phyloP scores from a whole-genome alignment of 1,284 basidiomycete species.

The Cryptococcus sp. region DNA sequence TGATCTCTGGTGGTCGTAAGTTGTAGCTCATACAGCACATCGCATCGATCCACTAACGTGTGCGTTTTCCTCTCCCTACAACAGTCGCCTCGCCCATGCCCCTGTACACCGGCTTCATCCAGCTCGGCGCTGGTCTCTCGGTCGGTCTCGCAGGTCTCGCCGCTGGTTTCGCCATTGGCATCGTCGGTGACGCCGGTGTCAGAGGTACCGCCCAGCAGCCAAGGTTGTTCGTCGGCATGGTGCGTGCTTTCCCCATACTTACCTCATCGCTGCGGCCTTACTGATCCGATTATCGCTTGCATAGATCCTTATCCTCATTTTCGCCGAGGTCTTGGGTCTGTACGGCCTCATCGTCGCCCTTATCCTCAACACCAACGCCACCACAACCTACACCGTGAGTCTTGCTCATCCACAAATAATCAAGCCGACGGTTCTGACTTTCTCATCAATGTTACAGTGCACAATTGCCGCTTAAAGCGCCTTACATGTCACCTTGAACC shows the following conservation, averaged over 20 bases:
- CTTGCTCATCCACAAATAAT: not conserved
- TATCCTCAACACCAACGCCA: constrained; percentile 59
- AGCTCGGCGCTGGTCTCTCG: constrained; percentile 84
- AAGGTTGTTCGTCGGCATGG: constrained; percentile 77
- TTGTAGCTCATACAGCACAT: constrained; percentile 27
- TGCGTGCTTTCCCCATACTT: constrained; percentile 19
- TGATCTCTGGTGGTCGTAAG: constrained; percentile 76
- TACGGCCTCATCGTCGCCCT: constrained; percentile 62
- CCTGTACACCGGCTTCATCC: constrained; percentile 81
- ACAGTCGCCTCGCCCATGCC: constrained; percentile 60
- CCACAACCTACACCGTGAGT: constrained; percentile 39
- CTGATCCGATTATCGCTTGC: not conserved
- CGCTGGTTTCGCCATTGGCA: constrained; percentile 88
- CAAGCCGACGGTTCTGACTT: too few species aligned
- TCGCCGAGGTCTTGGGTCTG: constrained; percentile 81
- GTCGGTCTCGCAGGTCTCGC: constrained; percentile 87
- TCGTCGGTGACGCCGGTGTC: constrained; percentile 94
- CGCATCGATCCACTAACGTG: not conserved
- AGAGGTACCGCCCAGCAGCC: constrained; percentile 89
- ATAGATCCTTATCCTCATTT: constrained; percentile 86
- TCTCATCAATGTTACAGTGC: not conserved
- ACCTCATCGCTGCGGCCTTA: not conserved
- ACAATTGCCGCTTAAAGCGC: constrained; percentile 4
- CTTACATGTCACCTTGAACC: not conserved
- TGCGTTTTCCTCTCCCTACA: not conserved